A percentile compares a stretch with the other conserved stretches of the same genome.
These are phyloP conservation scores for Candida adriatica DNA, from an alignment of 805 yeast genomes.

Conservation along the genomic window DNA sequence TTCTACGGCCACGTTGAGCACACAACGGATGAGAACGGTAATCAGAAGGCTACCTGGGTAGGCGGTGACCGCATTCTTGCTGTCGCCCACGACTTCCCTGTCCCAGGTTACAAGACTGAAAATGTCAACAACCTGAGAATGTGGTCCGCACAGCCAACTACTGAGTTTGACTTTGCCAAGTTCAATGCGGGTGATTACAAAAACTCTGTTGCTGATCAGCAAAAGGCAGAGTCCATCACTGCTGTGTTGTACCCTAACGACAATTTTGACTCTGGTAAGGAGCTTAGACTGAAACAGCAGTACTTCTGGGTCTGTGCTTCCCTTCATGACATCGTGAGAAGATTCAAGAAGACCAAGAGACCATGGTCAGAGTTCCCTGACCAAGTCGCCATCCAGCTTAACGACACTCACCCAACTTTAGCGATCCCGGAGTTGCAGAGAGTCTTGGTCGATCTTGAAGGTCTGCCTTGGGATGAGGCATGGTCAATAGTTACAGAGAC, in stretches of 20 bases:
- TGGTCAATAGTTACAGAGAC: conserved; percentile 78
- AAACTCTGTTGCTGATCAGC: conserved; percentile 78
- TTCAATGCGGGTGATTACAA: conserved; percentile 89
- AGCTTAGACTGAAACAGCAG: conserved; percentile 87
- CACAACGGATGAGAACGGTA: conserved; percentile 39
- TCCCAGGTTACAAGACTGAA: conserved; percentile 80
- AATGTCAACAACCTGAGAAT: conserved; percentile 85
- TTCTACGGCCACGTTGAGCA: conserved; percentile 68
- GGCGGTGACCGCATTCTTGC: conserved; percentile 91
- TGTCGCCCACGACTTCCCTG: conserved; percentile 85
- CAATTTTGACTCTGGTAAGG: conserved; percentile 87
- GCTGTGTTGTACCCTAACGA: conserved; percentile 93
- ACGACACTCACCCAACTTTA: conserved; percentile 91
- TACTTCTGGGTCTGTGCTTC: conserved; percentile 97
- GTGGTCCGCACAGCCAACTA: conserved; percentile 87
- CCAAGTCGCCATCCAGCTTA: conserved; percentile 84
- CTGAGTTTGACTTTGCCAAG: conserved; percentile 85
- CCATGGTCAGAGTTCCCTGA: conserved; percentile 83
- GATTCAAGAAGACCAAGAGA: conserved; percentile 72
- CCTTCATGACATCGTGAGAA: conserved; percentile 80
- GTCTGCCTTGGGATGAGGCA: conserved; percentile 73
- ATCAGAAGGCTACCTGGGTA: conserved; percentile 63
- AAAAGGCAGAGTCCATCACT: conserved; percentile 85
- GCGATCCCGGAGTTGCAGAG: conserved; percentile 88
- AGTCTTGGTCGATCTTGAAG: conserved; percentile 77